A percentile compares a stretch with the other conserved stretches of the same genome.
phyloP scores from a whole-genome alignment of 2,329 filamentous ascomycete genomes.

The Trichoderma endophyticum region DNA sequence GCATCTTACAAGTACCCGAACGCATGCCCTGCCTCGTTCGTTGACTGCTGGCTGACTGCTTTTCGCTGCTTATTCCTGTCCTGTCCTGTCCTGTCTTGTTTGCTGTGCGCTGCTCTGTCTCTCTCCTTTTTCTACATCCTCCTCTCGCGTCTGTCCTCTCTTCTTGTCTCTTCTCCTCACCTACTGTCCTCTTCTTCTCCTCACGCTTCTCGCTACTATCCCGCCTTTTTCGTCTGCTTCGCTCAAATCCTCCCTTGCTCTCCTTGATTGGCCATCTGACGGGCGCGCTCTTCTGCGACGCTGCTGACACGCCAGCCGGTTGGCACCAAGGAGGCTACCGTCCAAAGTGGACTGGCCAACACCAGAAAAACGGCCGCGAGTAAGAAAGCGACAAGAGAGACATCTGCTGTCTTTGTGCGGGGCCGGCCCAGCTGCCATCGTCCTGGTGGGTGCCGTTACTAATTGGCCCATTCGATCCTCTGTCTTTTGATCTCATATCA shows the following conservation, averaged over 20 bases:
- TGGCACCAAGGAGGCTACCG: slow-evolving; percentile 16
- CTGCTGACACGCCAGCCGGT: slow-evolving; percentile 20
- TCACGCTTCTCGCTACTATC: not conserved
- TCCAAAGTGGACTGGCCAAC: slow-evolving; percentile 18
- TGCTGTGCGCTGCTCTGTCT: not conserved
- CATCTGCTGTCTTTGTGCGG: slow-evolving; percentile 23
- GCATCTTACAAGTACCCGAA: not conserved
- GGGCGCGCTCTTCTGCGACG: slow-evolving; percentile 11
- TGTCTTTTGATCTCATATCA: slow-evolving; percentile 19
- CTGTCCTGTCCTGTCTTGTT: not conserved
- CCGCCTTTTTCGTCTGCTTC: not conserved
- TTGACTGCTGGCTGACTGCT: not conserved
- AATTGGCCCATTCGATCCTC: slow-evolving; percentile 16
- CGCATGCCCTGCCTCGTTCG: not conserved
- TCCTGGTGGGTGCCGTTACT: slow-evolving; percentile 4
- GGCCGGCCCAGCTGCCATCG: slow-evolving; percentile 18
- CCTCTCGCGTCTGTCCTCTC: not conserved
- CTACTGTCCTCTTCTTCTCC: not conserved
- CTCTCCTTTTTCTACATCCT: not conserved
- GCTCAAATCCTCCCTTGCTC: not conserved
- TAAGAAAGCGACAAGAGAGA: slow-evolving; percentile 25
- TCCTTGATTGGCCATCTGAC: slow-evolving; percentile 5
- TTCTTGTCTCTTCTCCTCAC: not conserved
- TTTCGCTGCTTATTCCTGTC: not conserved
- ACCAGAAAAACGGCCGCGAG: slow-evolving; percentile 22